A percentile compares a stretch with the other conserved stretches of the same genome.
phyloP scores from a whole-genome alignment of 1,284 basidiomycete species.

The Trametes hirsuta region DNA sequence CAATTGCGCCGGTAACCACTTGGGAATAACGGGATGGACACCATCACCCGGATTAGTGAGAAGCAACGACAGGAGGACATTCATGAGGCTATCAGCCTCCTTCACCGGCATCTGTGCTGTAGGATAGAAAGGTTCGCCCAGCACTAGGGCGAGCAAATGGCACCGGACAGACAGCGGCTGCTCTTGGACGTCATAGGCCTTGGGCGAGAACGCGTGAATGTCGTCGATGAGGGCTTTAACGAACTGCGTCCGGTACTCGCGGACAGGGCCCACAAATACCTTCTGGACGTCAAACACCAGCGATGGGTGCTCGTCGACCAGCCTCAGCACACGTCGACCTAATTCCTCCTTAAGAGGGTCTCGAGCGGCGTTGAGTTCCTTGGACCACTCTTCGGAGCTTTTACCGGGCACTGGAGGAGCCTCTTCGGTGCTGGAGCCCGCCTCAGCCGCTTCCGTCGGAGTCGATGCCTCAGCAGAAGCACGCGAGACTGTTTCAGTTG shows the following conservation, averaged over 20 bases:
- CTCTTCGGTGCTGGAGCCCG: slow-evolving; percentile 23
- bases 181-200: slow-evolving; percentile 67
- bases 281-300: slow-evolving; percentile 90
- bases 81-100: slow-evolving; percentile 56
- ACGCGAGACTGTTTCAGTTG: background rate
- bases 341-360: slow-evolving; percentile 69
- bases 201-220: slow-evolving; percentile 68
- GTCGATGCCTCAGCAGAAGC: background rate
- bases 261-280: slow-evolving; percentile 71
- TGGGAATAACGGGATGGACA: slow-evolving; percentile 60
- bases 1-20: slow-evolving; percentile 84
- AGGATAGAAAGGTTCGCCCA: slow-evolving; percentile 69
- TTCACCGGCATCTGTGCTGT: slow-evolving; percentile 53
- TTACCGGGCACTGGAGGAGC: slow-evolving; percentile 40
- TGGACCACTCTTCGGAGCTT: slow-evolving; percentile 60
- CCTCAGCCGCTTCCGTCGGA: slow-evolving; percentile 1
- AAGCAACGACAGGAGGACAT: slow-evolving; percentile 65
- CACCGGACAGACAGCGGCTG: slow-evolving; percentile 81
- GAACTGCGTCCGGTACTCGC: slow-evolving; percentile 62
- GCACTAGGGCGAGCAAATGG: slow-evolving; percentile 83
- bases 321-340: slow-evolving; percentile 67
- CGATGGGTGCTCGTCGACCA: slow-evolving; percentile 87
- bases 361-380: slow-evolving; percentile 70
- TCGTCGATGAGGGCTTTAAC: slow-evolving; percentile 73
- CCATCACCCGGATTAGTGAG: slow-evolving; percentile 59